Conservation (phyloP, 345 rosid species). For the Hevea brasiliensis region DNA sequence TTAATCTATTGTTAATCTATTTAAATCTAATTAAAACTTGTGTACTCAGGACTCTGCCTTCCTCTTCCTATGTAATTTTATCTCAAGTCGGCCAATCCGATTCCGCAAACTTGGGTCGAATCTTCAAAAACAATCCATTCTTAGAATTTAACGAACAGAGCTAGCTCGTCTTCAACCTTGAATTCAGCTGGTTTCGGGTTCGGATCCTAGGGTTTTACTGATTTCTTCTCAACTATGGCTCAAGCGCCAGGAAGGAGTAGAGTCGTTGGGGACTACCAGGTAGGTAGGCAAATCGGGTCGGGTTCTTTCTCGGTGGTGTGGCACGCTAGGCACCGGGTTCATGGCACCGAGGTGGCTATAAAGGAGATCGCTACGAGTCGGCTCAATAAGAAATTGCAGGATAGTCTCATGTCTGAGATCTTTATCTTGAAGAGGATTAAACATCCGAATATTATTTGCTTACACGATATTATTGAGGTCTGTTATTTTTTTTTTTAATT, state of each 20-base stretch:
- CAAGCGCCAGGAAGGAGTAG: conserved; percentile 61
- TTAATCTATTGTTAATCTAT: no score
- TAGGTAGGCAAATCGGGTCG: conserved; percentile 84
- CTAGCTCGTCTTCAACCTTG: conserved; percentile 28
- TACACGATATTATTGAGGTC: conserved; percentile 91
- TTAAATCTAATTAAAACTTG: background rate
- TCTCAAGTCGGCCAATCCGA: conserved; percentile 27
- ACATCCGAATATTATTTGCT: conserved; percentile 85
- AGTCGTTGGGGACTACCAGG: conserved; percentile 83
- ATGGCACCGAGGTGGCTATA: conserved; percentile 91
- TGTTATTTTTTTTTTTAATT: background rate
- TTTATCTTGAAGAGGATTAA: conserved; percentile 61
- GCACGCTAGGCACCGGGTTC: conserved; percentile 84
- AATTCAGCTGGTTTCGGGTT: conserved; percentile 29
- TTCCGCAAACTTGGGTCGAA: conserved; percentile 36
- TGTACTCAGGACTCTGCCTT: conserved; percentile 1
- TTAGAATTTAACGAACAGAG: background rate
- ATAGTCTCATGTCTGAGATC: conserved; percentile 92
- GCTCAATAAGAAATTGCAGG: conserved; percentile 81
- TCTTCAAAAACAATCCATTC: conserved; percentile 29
- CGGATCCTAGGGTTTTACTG: conserved; percentile 31
- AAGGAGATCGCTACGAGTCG: conserved; percentile 76
- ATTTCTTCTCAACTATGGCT: conserved; percentile 45
- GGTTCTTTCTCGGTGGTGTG: conserved; percentile 98
- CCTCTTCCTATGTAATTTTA: conserved; percentile 23